These are phyloP conservation scores for Aspergillus panamensis DNA, from an alignment of 495 filamentous ascomycete species.

Conservation along the genomic window DNA sequence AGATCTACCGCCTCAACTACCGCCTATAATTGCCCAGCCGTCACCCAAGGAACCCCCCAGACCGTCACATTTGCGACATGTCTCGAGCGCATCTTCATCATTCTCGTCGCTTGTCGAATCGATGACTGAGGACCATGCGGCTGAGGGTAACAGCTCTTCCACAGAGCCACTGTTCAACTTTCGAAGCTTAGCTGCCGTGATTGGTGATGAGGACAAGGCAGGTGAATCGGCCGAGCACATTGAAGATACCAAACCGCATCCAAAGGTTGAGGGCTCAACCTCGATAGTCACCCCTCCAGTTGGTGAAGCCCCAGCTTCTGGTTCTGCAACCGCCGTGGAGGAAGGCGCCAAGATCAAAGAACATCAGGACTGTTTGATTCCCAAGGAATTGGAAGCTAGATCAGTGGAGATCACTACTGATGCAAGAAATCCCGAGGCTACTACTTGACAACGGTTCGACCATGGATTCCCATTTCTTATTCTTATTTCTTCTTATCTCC, in stretches of 20 bases:
- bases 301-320: constrained; percentile 17
- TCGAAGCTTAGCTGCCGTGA: constrained; percentile 78
- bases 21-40: constrained; percentile 20
- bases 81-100: constrained; percentile 79
- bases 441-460: constrained; percentile 14
- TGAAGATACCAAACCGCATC: constrained; percentile 28
- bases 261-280: constrained; percentile 25
- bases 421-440: constrained; percentile 27
- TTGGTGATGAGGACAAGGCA: constrained; percentile 62
- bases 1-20: neutral
- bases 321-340: constrained; percentile 10
- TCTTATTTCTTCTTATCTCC: neutral
- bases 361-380: constrained; percentile 17
- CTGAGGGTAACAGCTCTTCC: constrained; percentile 50
- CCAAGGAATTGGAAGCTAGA: constrained; percentile 40
- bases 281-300: constrained; percentile 23
- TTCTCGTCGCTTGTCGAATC: constrained; percentile 71
- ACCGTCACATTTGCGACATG: constrained; percentile 69
- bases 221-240: constrained; percentile 44
- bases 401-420: constrained; percentile 37
- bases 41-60: constrained; percentile 38
- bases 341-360: constrained; percentile 15
- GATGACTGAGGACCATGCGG: constrained; percentile 44
- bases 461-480: neutral
- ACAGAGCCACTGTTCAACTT: constrained; percentile 89